A percentile compares a stretch with the other conserved stretches of the same genome.
These are phyloP conservation scores for Colletotrichum sp. DNA, from an alignment of 2,329 filamentous ascomycete species.

Conservation along the genomic window DNA sequence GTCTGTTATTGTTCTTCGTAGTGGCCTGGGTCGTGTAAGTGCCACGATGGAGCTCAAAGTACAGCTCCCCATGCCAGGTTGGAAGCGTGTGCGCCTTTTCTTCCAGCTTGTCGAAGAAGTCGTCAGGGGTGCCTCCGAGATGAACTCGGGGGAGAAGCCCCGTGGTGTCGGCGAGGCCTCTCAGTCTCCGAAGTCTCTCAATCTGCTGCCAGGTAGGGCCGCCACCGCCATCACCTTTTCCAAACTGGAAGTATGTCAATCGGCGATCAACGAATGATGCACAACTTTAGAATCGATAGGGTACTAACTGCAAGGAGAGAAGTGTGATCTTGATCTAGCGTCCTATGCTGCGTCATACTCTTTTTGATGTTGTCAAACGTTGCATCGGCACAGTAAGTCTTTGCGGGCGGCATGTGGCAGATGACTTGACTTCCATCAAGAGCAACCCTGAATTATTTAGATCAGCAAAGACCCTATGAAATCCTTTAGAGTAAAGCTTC, in stretches of 20 bases:
- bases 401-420: conserved; percentile 71
- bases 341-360: conserved; percentile 70
- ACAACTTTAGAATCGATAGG: neutral
- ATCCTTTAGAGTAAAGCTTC: no score
- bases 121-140: conserved; percentile 68
- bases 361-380: conserved; percentile 70
- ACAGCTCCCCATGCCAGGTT: conserved; percentile 74
- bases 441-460: conserved; percentile 43
- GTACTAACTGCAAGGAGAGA: conserved; percentile 59
- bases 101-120: conserved; percentile 69
- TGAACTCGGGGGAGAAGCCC: conserved; percentile 64
- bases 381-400: conserved; percentile 70
- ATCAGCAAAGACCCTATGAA: no score
- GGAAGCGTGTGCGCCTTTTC: conserved; percentile 64
- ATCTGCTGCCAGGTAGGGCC: conserved; percentile 70
- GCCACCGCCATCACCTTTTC: conserved; percentile 72
- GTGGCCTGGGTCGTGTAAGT: conserved; percentile 74
- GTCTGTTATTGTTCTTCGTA: conserved; percentile 71
- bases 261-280: neutral
- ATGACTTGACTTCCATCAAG: conserved; percentile 73
- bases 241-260: conserved; percentile 45
- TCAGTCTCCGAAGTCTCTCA: conserved; percentile 70
- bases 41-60: conserved; percentile 72
- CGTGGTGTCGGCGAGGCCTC: conserved; percentile 66
- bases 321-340: conserved; percentile 68